These are phyloP conservation scores for Agastache rugosa DNA, from an alignment of 257 asterid species.

Conservation along the genomic window DNA sequence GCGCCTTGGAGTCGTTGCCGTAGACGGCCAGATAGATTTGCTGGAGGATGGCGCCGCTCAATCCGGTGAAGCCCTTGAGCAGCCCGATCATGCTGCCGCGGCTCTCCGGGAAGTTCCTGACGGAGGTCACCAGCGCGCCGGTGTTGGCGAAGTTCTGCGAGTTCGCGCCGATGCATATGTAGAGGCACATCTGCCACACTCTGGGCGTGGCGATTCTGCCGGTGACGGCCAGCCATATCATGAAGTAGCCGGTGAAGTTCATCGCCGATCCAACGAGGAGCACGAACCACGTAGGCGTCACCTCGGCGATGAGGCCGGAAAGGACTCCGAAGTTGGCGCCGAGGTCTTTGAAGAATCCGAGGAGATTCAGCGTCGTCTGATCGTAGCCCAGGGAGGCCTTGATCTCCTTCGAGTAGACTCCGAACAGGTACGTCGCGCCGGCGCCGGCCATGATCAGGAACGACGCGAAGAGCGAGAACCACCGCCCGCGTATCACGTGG, in stretches of 20 bases:
- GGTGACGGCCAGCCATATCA: slow-evolving; percentile 73
- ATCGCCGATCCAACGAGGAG: slow-evolving; percentile 68
- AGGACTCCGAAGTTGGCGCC: slow-evolving; percentile 89
- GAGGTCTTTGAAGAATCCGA: slow-evolving; percentile 79
- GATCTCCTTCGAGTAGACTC: slow-evolving; percentile 79
- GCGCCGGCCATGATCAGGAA: slow-evolving; percentile 89
- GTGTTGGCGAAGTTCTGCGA: slow-evolving; percentile 90
- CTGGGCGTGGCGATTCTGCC: slow-evolving; percentile 53
- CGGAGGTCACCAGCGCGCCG: slow-evolving; percentile 83
- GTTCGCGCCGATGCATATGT: slow-evolving; percentile 82
- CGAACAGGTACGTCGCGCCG: slow-evolving; percentile 89
- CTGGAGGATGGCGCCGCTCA: slow-evolving; percentile 83
- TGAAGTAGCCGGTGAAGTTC: slow-evolving; percentile 81
- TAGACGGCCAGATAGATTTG: slow-evolving; percentile 78
- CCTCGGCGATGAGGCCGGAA: slow-evolving; percentile 81
- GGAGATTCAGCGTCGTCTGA: slow-evolving; percentile 80
- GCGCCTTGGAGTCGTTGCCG: slow-evolving; percentile 72
- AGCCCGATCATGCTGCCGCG: slow-evolving; percentile 72
- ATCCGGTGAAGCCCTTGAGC: slow-evolving; percentile 77
- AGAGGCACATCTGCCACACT: slow-evolving; percentile 84
- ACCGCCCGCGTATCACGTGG: slow-evolving; percentile 67
- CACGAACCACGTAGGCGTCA: slow-evolving; percentile 85
- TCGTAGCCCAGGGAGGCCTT: slow-evolving; percentile 72
- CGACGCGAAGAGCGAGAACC: slow-evolving; percentile 90
- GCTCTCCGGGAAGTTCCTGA: slow-evolving; percentile 73